Conservation (phyloP, 345 rosid species). For the Linum trigynum region DNA sequence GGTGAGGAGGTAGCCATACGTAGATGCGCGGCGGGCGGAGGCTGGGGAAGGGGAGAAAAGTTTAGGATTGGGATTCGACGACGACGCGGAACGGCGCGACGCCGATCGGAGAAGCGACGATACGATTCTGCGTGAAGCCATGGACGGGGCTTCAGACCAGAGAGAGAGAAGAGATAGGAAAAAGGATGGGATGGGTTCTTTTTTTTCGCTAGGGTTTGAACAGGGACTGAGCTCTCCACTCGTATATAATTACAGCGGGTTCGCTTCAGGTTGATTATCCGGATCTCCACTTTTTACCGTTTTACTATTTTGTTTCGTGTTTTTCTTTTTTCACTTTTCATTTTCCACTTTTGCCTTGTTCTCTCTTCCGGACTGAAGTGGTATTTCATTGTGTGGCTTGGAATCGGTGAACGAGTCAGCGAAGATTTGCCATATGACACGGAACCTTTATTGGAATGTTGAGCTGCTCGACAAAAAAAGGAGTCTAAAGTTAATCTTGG, state of each 20-base stretch:
- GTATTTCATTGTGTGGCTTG: not conserved
- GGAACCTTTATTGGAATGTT: not conserved
- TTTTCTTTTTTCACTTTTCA: not conserved
- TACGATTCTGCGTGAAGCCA: constrained; percentile 76
- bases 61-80: constrained; percentile 23
- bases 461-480: no score
- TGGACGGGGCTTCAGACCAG: constrained; percentile 28
- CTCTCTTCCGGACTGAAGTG: not conserved
- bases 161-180: constrained; percentile 1
- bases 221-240: not conserved
- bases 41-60: constrained; percentile 21
- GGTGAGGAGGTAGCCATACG: constrained; percentile 40
- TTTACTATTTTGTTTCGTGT: not conserved
- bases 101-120: constrained; percentile 68
- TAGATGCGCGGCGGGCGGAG: constrained; percentile 38
- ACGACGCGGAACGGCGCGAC: constrained; percentile 44
- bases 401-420: not conserved
- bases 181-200: no score
- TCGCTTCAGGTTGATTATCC: not conserved
- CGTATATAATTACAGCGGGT: not conserved
- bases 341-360: not conserved
- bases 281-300: not conserved
- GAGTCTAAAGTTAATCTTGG: no score
- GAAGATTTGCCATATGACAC: not conserved
- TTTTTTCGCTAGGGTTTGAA: constrained; percentile 15